Evolutionary conservation across 257 asterid genomes (phyloP), one percentile per base, ranked within the genome.

Genomic region (Nicotiana benthamiana): DNA sequence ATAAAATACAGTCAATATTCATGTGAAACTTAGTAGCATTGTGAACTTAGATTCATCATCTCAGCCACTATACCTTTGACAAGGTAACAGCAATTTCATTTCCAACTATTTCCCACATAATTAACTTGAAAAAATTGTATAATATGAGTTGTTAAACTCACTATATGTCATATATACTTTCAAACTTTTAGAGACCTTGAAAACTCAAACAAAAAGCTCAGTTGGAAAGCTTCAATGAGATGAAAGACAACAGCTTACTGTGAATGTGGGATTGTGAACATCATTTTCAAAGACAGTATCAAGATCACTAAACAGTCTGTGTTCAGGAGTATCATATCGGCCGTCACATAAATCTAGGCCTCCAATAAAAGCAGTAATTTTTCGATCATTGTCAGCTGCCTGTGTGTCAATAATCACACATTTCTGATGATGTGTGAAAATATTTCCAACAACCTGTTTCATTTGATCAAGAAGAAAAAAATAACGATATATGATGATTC

Each of bases 261-360:
- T 75, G 84, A 93, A 89, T 34, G 98, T 92, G 54, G 99, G 98
- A 81, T 94, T 92, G 72, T 96, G 99, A 79, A 67, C 93, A 83
- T 96, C 98, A 79, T 91, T 91, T 80, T 85, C 61, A 81, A 94
- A 96, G 77, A 92, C 93, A 34, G 97, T 90, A 85, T 94, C 93
- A 13, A 96, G 95, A 84, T 94, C 95, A 75, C 86, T 84, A 81
- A 88, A 90, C 52, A 96, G 60, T 56, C 98, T 90, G 86, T 96
- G 99, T 83, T 94, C 91, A 18, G 99, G 98, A 64, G 98, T 96
- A 88, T 96, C 99, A 83, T 96, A 96, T 67, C 99, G 95, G 18
- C 99, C 99, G 82, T 96, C 99, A 61, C 98, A 96, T 79, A 96
- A 91, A 83, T 96, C 99, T 27, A 96, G 89, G 82, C 99, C 99